phyloP scores from a whole-genome alignment of 805 yeast species.

The Candida glaebosa region DNA sequence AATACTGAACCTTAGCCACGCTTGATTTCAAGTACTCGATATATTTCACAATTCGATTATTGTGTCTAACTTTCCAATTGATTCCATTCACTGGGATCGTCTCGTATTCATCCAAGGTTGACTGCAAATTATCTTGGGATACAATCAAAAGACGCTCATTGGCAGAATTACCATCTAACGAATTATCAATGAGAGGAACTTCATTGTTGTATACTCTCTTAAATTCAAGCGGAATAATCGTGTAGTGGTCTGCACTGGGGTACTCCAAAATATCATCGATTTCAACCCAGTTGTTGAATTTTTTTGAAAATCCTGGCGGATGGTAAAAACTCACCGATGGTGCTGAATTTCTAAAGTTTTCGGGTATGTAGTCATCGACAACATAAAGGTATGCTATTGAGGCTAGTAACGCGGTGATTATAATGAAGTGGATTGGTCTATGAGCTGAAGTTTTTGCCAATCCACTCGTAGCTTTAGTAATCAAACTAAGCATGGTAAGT shows the following conservation, averaged over 20 bases:
- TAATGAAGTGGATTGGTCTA: conserved; percentile 83
- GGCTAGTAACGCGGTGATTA: conserved; percentile 67
- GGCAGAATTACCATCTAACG: conserved; percentile 18
- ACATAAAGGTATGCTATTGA: conserved; percentile 76
- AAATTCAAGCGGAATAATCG: conserved; percentile 57
- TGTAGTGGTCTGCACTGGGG: conserved; percentile 43
- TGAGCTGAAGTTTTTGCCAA: conserved; percentile 64
- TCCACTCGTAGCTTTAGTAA: conserved; percentile 30
- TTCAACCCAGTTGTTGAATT: conserved; percentile 45
- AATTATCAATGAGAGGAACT: conserved; percentile 33
- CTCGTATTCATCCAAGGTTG: conserved; percentile 20
- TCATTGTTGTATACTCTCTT: conserved; percentile 39
- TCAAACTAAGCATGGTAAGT: conserved; percentile 25
- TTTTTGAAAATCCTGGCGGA: conserved; percentile 33
- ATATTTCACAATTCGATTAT: conserved; percentile 53
- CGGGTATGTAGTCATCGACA: conserved; percentile 62
- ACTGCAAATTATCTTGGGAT: conserved; percentile 23
- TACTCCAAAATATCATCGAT: conserved; percentile 40
- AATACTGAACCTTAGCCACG: conserved; percentile 36
- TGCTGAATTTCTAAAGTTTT: conserved; percentile 26
- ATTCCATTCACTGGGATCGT: conserved; percentile 39
- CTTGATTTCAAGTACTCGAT: conserved; percentile 47
- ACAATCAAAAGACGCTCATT: conserved; percentile 43
- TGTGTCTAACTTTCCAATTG: conserved; percentile 59
- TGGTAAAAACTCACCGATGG: conserved; percentile 20